phyloP scores from a whole-genome alignment of 2,329 filamentous ascomycete species.

The Falciphora oryzae region DNA sequence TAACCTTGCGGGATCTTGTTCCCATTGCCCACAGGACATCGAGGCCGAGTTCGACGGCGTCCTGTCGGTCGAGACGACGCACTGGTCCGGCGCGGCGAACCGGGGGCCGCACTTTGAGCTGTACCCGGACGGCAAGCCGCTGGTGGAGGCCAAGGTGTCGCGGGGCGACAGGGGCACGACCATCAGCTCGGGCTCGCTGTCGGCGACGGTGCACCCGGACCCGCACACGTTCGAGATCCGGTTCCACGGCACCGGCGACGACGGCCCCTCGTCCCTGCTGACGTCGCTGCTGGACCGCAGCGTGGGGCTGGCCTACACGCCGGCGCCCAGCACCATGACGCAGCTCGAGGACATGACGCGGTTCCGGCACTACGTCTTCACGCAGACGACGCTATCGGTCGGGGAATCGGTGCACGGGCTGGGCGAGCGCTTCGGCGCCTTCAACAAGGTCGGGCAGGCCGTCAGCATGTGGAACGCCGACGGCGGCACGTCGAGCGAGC shows the following conservation, averaged over 20 bases:
- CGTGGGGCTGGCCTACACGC: conserved; percentile 51
- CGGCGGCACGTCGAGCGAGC: conserved; percentile 61
- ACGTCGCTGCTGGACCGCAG: conserved; percentile 51
- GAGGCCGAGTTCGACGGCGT: conserved; percentile 52
- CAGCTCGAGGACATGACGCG: conserved; percentile 46
- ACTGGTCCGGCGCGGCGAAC: conserved; percentile 48
- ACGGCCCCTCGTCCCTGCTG: conserved; percentile 39
- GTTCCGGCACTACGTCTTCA: conserved; percentile 50
- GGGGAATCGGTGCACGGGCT: conserved; percentile 68
- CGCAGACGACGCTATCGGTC: conserved; percentile 47
- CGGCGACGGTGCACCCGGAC: conserved; percentile 34
- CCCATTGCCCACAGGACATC: conserved; percentile 34
- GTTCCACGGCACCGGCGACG: conserved; percentile 43
- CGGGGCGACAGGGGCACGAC: conserved; percentile 34
- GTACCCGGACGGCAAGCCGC: conserved; percentile 41
- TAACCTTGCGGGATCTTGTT: not conserved
- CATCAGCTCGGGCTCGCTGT: conserved; percentile 42
- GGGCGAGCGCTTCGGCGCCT: conserved; percentile 70
- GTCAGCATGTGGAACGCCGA: conserved; percentile 60
- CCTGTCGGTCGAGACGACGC: conserved; percentile 53
- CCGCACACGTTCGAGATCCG: conserved; percentile 48
- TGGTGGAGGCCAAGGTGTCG: conserved; percentile 31
- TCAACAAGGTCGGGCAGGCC: conserved; percentile 69
- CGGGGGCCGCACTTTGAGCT: conserved; percentile 53
- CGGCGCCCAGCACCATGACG: conserved; percentile 45